Conservation (phyloP, 106 monocot species). For the Acorus gramineus region DNA sequence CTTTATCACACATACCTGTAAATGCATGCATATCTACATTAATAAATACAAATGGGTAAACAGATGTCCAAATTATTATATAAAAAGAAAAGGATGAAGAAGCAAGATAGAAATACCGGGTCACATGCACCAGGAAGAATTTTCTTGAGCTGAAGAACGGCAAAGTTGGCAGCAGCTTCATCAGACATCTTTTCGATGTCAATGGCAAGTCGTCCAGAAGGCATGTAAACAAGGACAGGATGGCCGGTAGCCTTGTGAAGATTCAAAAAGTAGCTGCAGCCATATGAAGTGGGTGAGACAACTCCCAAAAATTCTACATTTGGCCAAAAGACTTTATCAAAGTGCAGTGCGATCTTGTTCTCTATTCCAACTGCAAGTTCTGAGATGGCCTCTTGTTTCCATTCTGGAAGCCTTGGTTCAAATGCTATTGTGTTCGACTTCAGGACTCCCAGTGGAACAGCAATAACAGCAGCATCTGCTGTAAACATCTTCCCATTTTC, state of each 20-base stretch:
- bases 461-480: constrained; percentile 75
- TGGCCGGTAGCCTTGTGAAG: constrained; percentile 98
- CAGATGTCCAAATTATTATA: not conserved
- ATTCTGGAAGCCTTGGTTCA: constrained; percentile 75
- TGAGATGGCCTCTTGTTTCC: constrained; percentile 85
- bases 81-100: not conserved
- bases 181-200: constrained; percentile 96
- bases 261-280: constrained; percentile 99
- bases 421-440: constrained; percentile 70
- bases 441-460: constrained; percentile 91
- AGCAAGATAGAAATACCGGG: constrained; percentile 35
- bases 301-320: constrained; percentile 96
- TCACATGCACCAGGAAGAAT: constrained; percentile 79
- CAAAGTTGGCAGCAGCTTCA: constrained; percentile 76
- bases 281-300: constrained; percentile 77
- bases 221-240: constrained; percentile 99
- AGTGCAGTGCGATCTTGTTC: constrained; percentile 92
- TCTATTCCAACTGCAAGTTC: constrained; percentile 71
- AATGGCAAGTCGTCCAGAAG: constrained; percentile 76
- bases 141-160: constrained; percentile 66
- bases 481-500: constrained; percentile 59
- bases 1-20: no score
- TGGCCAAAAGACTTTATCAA: constrained; percentile 95
- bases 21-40: no score
- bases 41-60: no score